Percentiles rank a stretch among this genome's conserved stretches.
Conservation (phyloP, 345 rosid genomes). For the Arabidopsis arenosa region DNA sequence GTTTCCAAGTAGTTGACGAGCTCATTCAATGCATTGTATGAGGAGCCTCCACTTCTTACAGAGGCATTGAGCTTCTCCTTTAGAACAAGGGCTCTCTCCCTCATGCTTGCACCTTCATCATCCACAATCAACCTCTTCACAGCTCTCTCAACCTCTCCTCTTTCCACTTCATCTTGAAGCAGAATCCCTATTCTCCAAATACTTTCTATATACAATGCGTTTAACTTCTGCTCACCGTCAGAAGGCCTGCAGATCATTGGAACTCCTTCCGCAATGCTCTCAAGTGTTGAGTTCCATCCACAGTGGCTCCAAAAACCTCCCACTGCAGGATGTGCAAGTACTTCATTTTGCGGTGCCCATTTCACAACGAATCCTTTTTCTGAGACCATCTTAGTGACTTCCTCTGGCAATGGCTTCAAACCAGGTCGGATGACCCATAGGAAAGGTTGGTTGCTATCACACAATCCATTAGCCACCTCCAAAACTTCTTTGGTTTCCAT, state of each 20-base stretch:
- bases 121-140: not conserved
- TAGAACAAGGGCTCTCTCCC: not conserved
- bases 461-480: slow-evolving; percentile 37
- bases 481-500: slow-evolving; percentile 2
- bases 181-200: not conserved
- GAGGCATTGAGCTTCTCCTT: not conserved
- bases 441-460: slow-evolving; percentile 33
- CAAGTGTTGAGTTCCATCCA: slow-evolving; percentile 45
- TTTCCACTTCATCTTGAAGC: not conserved
- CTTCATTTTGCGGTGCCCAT: slow-evolving; percentile 42
- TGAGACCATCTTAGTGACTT: slow-evolving; percentile 1
- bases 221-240: slow-evolving; percentile 37
- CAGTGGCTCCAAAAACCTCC: slow-evolving; percentile 46
- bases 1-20: not conserved
- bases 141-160: not conserved
- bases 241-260: slow-evolving; percentile 46
- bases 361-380: slow-evolving; percentile 34
- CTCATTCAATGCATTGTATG: not conserved
- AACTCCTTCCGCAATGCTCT: slow-evolving; percentile 41
- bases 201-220: not conserved
- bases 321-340: slow-evolving; percentile 37
- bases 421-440: slow-evolving; percentile 37
- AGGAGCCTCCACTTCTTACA: not conserved
- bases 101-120: not conserved
- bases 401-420: slow-evolving; percentile 22